phyloP scores from a whole-genome alignment of 2,329 filamentous ascomycete genomes.

The Rhynchosporium secalis region DNA sequence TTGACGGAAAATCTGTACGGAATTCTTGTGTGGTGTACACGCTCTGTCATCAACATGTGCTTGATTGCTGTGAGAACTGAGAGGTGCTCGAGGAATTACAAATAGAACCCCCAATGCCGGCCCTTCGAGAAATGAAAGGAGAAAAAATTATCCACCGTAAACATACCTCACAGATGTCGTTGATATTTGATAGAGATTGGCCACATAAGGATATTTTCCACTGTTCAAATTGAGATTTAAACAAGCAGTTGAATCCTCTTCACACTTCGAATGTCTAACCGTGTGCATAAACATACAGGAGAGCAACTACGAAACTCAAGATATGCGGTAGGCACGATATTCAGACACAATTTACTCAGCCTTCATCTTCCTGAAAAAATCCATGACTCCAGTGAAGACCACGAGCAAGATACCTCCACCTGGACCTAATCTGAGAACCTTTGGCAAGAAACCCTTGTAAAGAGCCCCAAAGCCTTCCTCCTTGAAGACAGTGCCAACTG shows the following conservation, averaged over 20 bases:
- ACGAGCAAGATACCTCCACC: constrained; percentile 70
- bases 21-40: too few relatives aligned
- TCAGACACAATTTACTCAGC: constrained; percentile 26
- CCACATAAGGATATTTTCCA: background rate
- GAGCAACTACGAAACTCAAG: constrained; percentile 10
- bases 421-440: constrained; percentile 78
- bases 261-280: constrained; percentile 15
- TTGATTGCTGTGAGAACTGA: too few relatives aligned
- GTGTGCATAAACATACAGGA: constrained; percentile 16
- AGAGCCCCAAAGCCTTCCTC: constrained; percentile 91
- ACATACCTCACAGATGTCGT: background rate
- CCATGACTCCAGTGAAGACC: constrained; percentile 85
- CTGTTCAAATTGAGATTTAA: constrained; percentile 1
- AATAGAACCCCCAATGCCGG: too few relatives aligned
- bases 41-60: too few relatives aligned
- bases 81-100: too few relatives aligned
- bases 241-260: background rate
- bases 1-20: too few relatives aligned
- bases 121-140: background rate
- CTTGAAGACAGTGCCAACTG: constrained; percentile 80
- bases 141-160: background rate
- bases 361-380: constrained; percentile 77
- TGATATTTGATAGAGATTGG: background rate
- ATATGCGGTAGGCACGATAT: background rate
- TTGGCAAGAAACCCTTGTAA: constrained; percentile 97